phyloP scores from a whole-genome alignment of 306 rosid genomes.

The Medicago ruthenica region DNA sequence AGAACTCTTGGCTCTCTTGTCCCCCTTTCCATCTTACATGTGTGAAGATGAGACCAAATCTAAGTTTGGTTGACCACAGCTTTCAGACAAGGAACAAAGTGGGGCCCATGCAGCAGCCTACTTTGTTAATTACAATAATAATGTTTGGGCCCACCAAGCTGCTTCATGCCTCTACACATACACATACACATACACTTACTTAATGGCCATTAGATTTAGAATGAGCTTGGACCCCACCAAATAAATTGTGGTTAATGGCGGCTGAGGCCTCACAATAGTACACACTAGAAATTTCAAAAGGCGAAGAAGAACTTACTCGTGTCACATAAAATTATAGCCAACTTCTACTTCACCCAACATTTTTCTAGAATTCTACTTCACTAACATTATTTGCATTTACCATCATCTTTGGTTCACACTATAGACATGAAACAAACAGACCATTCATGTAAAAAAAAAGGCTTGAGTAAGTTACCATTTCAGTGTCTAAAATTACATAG shows the following conservation, averaged over 20 bases:
- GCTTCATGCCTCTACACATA: slow-evolving; percentile 42
- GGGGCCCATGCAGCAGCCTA: slow-evolving; percentile 41
- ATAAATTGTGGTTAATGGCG: slow-evolving; percentile 54
- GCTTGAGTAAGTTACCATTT: too few relatives aligned
- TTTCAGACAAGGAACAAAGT: slow-evolving; percentile 26
- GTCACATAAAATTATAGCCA: slow-evolving; percentile 3
- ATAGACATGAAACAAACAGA: background rate
- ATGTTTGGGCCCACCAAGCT: slow-evolving; percentile 39
- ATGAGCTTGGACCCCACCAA: slow-evolving; percentile 32
- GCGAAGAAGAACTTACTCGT: background rate
- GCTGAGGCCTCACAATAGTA: slow-evolving; percentile 45
- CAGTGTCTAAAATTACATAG: too few relatives aligned
- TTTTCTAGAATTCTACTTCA: background rate
- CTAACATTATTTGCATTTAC: background rate
- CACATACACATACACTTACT: too few relatives aligned
- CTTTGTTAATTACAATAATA: slow-evolving; percentile 32
- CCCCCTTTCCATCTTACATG: slow-evolving; percentile 31
- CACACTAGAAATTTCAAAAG: slow-evolving; percentile 35
- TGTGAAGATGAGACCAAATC: slow-evolving; percentile 44
- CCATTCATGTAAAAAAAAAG: background rate
- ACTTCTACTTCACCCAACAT: background rate
- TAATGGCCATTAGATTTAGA: background rate
- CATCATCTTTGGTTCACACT: slow-evolving; percentile 17
- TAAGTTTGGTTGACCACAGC: slow-evolving; percentile 23
- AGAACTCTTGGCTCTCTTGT: slow-evolving; percentile 25